Evolutionary conservation across 495 filamentous ascomycete species (phyloP), one percentile per base, ranked within the genome.

Genomic region (Oidiodendron maius): DNA sequence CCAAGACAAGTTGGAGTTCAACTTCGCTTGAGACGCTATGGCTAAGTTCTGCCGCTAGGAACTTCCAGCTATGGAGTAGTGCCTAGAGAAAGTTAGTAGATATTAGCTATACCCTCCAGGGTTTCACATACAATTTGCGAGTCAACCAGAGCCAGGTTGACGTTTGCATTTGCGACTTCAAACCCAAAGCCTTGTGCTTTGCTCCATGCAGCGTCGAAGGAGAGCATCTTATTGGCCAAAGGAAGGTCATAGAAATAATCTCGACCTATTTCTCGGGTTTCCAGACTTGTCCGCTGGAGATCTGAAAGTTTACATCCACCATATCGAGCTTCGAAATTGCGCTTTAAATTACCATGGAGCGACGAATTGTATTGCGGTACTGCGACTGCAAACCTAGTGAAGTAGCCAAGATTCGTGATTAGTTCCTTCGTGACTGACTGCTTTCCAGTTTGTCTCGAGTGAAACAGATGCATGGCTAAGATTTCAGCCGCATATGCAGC

Each of bases 101-200:
- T 12, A 30, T 30, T 12, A 30, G 26, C 26, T 30, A 12, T 12
- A 30, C 5, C 5, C 5, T 30, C 12, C 26, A 5, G 26, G 26
- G 26, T 5, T 5, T 30, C n/a, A 78, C 87, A 70, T 77, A 90
- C 84, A 52, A 93, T 79, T 70, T 97, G 89, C 28, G 91, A 83
- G 60, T 96, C 89, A 37, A 97, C 87, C 13, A 95, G 69, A 16
- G 89, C 93, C 47, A 98, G 60, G 61, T 97, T 96, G 56, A 86
- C 60, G 63, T 98, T 97, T 28, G 91, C 93, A 53, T 76, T 78
- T 58, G 80, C 79, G 61, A 97, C 80, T 60, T 97, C 94, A 25
- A 75, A 74, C 44, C 70, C 69, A 65, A 95, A 91, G 0, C 91
- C 91, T 49, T 81, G 77, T 32, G 77, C 71, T 30, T 64, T 76